phyloP scores from a whole-genome alignment of 108 stramenopile species.

The Nannochloropsis gaditana region DNA sequence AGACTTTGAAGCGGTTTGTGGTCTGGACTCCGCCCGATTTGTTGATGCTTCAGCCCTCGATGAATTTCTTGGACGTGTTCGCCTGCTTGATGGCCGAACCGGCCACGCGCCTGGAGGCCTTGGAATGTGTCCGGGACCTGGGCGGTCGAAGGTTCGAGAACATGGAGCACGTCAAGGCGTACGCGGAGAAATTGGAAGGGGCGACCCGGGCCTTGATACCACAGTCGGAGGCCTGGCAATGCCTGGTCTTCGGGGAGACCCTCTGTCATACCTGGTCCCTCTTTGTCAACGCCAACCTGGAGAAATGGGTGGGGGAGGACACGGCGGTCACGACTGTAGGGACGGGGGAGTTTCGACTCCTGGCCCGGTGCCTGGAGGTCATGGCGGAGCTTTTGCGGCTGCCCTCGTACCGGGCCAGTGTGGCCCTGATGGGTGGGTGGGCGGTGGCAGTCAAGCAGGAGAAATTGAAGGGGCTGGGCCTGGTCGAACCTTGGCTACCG shows the following conservation, averaged over 20 bases:
- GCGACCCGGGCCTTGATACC: neutral
- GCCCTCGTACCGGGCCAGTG: neutral
- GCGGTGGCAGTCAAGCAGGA: constrained; percentile 4
- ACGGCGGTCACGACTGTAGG: neutral
- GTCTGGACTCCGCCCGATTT: neutral
- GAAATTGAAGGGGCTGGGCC: neutral
- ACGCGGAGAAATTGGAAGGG: neutral
- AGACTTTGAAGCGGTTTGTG: neutral
- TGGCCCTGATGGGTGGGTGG: neutral
- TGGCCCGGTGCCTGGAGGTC: neutral
- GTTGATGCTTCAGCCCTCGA: neutral
- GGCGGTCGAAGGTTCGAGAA: neutral
- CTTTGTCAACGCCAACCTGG: neutral
- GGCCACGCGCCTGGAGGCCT: neutral
- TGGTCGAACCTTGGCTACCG: neutral
- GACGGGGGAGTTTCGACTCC: neutral
- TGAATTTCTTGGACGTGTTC: neutral
- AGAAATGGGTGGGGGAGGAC: neutral
- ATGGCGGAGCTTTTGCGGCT: neutral
- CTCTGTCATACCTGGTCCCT: neutral
- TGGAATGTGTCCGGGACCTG: neutral
- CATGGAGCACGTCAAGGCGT: neutral
- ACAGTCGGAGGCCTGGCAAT: neutral
- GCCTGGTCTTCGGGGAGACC: neutral
- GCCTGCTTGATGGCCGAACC: neutral